These are phyloP conservation scores for Chenopodium formosanum DNA, from an alignment of 148 eudicot species.

Conservation along the genomic window DNA sequence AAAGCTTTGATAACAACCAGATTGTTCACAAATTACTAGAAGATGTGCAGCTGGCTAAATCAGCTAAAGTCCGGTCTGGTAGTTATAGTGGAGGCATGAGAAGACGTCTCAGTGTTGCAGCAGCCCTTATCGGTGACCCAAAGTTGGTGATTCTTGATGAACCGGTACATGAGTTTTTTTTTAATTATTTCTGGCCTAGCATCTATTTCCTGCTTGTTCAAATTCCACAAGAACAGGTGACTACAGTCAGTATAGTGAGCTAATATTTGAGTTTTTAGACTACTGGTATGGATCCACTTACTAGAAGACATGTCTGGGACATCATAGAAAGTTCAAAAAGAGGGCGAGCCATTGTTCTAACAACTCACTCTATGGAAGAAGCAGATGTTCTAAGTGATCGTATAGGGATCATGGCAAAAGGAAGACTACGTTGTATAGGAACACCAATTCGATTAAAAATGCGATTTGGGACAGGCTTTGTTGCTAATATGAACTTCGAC, in stretches of 20 bases:
- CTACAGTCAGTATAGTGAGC: neutral
- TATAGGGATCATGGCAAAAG: conserved; percentile 90
- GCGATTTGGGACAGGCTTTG: conserved; percentile 75
- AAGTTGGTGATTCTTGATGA: conserved; percentile 78
- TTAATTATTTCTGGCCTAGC: neutral
- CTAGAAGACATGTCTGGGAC: conserved; percentile 85
- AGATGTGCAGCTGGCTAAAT: conserved; percentile 55
- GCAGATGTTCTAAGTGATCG: conserved; percentile 79
- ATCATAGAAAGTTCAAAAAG: conserved; percentile 71
- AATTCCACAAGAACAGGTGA: neutral
- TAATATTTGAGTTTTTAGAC: conserved; percentile 39
- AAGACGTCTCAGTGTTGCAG: conserved; percentile 87
- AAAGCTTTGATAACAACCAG: conserved; percentile 27
- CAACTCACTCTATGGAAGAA: conserved; percentile 95
- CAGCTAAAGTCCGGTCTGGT: conserved; percentile 61
- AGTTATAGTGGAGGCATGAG: conserved; percentile 92
- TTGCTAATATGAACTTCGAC: conserved; percentile 59
- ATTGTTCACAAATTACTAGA: conserved; percentile 49
- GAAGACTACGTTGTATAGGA: conserved; percentile 85
- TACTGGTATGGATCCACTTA: conserved; percentile 91
- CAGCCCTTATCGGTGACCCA: conserved; percentile 83
- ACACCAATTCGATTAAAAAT: conserved; percentile 71
- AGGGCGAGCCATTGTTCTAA: conserved; percentile 73
- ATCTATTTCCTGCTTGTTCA: neutral
- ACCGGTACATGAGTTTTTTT: conserved; percentile 41